Evolutionary conservation across 148 eudicot genomes (phyloP).

Genomic region (Vaccinium darrowii): DNA sequence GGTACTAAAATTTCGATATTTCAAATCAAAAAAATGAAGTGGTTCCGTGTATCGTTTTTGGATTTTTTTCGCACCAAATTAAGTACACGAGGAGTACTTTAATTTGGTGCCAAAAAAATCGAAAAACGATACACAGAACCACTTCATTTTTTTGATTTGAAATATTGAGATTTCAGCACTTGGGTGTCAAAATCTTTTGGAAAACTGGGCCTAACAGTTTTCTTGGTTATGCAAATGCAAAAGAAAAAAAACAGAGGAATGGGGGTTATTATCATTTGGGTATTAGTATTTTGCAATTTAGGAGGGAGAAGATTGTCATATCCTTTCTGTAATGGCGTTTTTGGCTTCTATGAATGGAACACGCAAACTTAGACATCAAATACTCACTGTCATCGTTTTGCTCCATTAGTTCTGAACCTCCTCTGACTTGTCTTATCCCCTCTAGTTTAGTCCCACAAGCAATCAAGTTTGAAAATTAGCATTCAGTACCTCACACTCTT

Average conservation of each 20-base stretch:
- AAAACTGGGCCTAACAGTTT: too few species aligned
- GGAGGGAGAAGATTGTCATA: neutral
- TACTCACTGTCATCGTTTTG: neutral
- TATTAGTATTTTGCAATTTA: neutral
- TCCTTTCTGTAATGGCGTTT: neutral
- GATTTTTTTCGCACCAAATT: too few species aligned
- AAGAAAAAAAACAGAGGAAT: neutral
- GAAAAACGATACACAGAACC: too few species aligned
- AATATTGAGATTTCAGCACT: too few species aligned
- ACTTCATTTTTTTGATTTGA: too few species aligned
- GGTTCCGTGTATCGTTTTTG: too few species aligned
- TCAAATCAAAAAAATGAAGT: too few species aligned
- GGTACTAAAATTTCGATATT: too few species aligned
- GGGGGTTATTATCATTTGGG: neutral
- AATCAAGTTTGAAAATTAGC: neutral
- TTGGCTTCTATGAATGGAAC: neutral
- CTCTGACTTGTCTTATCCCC: neutral
- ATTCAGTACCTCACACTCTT: too few species aligned
- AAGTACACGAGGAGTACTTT: too few species aligned
- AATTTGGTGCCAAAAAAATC: too few species aligned
- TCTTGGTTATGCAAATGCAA: neutral
- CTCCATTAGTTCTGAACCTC: neutral
- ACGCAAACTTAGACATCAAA: conserved; percentile 2
- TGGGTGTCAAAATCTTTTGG: too few species aligned
- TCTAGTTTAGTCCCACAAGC: neutral